Conservation (phyloP, 164 flowering plant genomes). For the Sedum album region DNA sequence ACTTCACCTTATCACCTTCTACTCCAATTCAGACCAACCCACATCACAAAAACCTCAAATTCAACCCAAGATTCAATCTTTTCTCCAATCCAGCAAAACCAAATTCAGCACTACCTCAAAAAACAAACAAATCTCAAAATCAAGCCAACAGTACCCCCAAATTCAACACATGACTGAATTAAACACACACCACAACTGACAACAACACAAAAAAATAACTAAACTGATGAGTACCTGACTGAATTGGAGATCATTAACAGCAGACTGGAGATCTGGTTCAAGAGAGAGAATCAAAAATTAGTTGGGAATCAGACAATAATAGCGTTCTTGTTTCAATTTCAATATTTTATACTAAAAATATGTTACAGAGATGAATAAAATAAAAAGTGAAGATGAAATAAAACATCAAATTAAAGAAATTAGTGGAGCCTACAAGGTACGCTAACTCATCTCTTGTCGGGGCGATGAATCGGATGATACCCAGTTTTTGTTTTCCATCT, state of each 20-base stretch:
- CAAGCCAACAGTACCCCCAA: not conserved
- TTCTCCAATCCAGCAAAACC: not conserved
- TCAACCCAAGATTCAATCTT: not conserved
- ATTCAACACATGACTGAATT: not conserved
- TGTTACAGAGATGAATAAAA: not conserved
- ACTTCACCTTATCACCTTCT: conserved; percentile 11
- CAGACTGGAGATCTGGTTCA: not conserved
- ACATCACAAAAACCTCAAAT: conserved; percentile 16
- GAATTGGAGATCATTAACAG: not conserved
- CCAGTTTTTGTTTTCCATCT: not conserved
- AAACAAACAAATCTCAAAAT: not conserved
- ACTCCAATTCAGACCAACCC: conserved; percentile 33
- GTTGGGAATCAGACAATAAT: conserved; percentile 1
- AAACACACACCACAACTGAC: not conserved
- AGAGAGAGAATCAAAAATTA: not conserved
- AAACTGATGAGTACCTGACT: not conserved
- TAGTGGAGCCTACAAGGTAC: conserved; percentile 4
- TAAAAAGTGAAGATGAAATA: no score
- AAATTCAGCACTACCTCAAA: not conserved
- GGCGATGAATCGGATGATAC: not conserved
- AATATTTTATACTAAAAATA: not conserved
- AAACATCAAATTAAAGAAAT: not conserved
- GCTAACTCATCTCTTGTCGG: conserved; percentile 1
- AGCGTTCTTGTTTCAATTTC: not conserved
- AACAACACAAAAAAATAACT: not conserved